phyloP scores from a whole-genome alignment of 768 basidiomycete genomes.

The Suillus variegatus region DNA sequence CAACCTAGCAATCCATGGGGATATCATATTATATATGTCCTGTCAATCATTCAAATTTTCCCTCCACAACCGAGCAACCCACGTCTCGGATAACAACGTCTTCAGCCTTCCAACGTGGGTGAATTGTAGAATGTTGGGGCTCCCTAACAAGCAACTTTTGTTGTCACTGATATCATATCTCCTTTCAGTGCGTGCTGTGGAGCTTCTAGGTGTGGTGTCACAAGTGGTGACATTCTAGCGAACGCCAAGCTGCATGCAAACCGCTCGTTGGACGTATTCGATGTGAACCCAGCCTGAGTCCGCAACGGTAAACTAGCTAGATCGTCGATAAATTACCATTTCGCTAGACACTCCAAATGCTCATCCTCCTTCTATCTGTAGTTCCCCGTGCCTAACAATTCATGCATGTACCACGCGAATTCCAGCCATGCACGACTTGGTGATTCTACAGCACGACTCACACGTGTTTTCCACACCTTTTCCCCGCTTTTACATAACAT shows the following conservation, averaged over 20 bases:
- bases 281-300: conserved; percentile 32
- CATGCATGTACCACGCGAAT: conserved; percentile 11
- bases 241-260: conserved; percentile 31
- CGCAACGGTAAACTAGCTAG: conserved; percentile 31
- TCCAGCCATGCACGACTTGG: conserved; percentile 21
- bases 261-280: conserved; percentile 27
- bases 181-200: conserved; percentile 57
- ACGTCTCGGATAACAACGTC: too few relatives aligned
- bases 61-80: too few relatives aligned
- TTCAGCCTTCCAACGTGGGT: too few relatives aligned
- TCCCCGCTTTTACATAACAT: neutral
- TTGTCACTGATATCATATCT: too few relatives aligned
- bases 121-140: too few relatives aligned
- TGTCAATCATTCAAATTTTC: too few relatives aligned
- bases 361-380: conserved; percentile 15
- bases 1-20: neutral
- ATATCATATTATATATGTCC: too few relatives aligned
- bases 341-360: conserved; percentile 76
- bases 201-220: conserved; percentile 50
- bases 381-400: neutral
- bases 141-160: neutral
- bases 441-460: conserved; percentile 19
- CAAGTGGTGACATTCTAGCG: conserved; percentile 16
- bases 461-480: neutral
- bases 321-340: conserved; percentile 87